Evolutionary conservation across 495 filamentous ascomycete species (phyloP).

Genomic region (Aspergillus coremiiformis): DNA sequence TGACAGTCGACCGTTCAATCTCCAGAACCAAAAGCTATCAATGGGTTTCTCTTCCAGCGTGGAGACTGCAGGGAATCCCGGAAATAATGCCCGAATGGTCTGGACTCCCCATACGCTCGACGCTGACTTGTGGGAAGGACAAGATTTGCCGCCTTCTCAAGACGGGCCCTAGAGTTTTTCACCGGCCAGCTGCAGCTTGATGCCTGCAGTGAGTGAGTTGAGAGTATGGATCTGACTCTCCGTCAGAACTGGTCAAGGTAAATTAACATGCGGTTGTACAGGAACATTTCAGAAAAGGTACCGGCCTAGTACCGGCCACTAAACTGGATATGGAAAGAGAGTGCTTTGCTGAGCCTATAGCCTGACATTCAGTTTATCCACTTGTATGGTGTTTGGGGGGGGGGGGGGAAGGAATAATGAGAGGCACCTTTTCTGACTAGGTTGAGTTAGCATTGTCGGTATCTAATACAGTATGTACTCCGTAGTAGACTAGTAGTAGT

Average conservation of each 20-base stretch:
- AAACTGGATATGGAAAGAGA: neutral
- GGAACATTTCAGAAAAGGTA: neutral
- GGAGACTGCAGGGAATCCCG: slow-evolving; percentile 6
- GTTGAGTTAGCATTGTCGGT: no score
- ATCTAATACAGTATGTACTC: no score
- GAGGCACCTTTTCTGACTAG: no score
- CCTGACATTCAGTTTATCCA: no score
- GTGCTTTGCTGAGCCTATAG: neutral
- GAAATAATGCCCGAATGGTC: slow-evolving; percentile 18
- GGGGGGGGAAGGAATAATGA: no score
- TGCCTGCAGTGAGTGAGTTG: no score
- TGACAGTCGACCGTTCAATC: neutral
- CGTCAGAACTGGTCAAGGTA: neutral
- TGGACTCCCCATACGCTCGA: slow-evolving; percentile 4
- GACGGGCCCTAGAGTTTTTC: neutral
- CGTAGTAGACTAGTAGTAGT: no score
- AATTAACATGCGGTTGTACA: neutral
- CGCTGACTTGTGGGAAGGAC: neutral
- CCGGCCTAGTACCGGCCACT: neutral
- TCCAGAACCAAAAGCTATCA: neutral
- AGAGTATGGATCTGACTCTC: neutral
- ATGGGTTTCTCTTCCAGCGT: neutral
- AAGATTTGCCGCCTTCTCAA: neutral
- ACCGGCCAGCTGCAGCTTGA: slow-evolving; percentile 1
- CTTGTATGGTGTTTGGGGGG: no score